These are phyloP conservation scores for Citrus trifoliata DNA, from an alignment of 345 rosid genomes.

Conservation along the genomic window DNA sequence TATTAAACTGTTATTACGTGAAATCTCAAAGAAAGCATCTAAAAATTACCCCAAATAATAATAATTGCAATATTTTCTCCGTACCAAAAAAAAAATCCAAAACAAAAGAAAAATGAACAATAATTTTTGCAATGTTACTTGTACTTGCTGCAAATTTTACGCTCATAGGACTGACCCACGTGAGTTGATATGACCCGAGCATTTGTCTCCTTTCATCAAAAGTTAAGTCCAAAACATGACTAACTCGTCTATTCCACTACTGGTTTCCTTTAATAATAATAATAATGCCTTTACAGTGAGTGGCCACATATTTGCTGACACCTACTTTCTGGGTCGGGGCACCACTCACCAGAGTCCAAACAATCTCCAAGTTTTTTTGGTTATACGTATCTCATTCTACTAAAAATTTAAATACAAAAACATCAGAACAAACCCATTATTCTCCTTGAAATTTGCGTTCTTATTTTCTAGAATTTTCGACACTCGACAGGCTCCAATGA, in stretches of 20 bases:
- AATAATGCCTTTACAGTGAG: neutral
- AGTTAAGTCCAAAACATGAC: neutral
- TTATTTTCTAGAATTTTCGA: too few species aligned
- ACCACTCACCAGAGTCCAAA: neutral
- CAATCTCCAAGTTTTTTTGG: too few species aligned
- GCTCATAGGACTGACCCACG: neutral
- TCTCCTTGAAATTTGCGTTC: too few species aligned
- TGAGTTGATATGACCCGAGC: slow-evolving; percentile 9
- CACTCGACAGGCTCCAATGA: too few species aligned
- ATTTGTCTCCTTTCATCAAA: slow-evolving; percentile 11
- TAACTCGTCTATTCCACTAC: neutral
- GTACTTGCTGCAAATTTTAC: neutral
- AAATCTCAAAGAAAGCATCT: accelerated
- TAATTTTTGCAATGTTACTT: neutral
- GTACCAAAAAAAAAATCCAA: neutral
- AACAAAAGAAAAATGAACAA: too few species aligned
- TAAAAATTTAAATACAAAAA: too few species aligned
- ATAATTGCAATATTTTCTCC: too few species aligned
- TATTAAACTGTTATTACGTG: too few species aligned
- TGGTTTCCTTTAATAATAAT: too few species aligned
- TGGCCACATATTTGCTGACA: slow-evolving; percentile 7
- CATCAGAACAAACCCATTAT: too few species aligned
- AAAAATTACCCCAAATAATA: too few species aligned
- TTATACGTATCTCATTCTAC: too few species aligned
- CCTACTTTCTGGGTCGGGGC: neutral